Conservation (phyloP, 108 stramenopile genomes). For the Licmophora abbreviata region DNA sequence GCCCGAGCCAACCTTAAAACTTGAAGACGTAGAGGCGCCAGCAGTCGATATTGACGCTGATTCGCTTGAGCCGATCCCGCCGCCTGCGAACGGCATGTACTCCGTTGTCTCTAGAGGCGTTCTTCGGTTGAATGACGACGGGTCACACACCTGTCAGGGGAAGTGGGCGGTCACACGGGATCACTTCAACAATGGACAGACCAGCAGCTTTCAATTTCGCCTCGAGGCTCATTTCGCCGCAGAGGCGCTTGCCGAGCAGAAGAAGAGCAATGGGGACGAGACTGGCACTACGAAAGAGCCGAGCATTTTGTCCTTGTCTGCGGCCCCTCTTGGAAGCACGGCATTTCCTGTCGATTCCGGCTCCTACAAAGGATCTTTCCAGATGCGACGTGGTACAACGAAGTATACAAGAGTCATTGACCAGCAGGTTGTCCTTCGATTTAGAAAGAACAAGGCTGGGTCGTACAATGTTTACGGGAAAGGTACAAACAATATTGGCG, state of each 20-base stretch:
- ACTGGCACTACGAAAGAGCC: conserved; percentile 8
- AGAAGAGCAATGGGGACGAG: conserved; percentile 14
- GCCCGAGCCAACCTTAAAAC: conserved; percentile 34
- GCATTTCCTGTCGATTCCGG: conserved; percentile 68
- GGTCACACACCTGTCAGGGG: conserved; percentile 61
- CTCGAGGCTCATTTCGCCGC: conserved; percentile 47
- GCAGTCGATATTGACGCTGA: conserved; percentile 16
- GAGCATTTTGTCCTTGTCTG: conserved; percentile 14
- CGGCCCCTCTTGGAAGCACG: conserved; percentile 6
- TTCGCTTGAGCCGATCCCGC: conserved; percentile 20
- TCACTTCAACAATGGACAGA: conserved; percentile 54
- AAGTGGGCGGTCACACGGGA: conserved; percentile 74
- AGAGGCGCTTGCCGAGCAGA: conserved; percentile 18
- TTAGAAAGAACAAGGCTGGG: conserved; percentile 59
- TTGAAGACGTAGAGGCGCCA: conserved; percentile 57
- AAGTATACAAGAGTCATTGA: conserved; percentile 47
- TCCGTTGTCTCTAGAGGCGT: conserved; percentile 70
- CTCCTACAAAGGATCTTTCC: conserved; percentile 73
- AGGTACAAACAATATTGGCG: conserved; percentile 70
- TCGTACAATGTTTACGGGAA: conserved; percentile 76
- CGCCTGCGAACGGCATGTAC: conserved; percentile 34
- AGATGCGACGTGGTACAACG: conserved; percentile 49
- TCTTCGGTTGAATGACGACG: conserved; percentile 64
- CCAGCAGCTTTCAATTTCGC: conserved; percentile 64
- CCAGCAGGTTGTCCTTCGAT: conserved; percentile 71